Evolutionary conservation across 2,329 filamentous ascomycete species (phyloP), one percentile per base, ranked within the genome.

Genomic region (Chaetomium strumarium): DNA sequence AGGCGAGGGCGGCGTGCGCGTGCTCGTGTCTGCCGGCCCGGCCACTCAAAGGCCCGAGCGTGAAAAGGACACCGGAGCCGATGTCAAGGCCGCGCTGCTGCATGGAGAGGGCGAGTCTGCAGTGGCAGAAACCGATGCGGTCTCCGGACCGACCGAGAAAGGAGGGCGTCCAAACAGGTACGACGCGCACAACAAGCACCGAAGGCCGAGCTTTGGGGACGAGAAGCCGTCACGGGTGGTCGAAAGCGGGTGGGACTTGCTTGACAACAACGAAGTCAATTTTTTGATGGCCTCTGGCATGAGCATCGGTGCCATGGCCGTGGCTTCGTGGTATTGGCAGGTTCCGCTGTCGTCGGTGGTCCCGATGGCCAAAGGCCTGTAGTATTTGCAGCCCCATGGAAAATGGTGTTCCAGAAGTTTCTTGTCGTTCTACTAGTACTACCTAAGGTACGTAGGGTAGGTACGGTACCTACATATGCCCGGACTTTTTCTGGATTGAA

Each of bases 201-300:
- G 77, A 40, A 72, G 69, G 62, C 61, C 76, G 7, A 81, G 74
- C 63, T 78, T 79, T 72, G 70, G 80, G 2, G 72, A 77, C 52
- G 71, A 76, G 51, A 76, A 75, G 62, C 79, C 85, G 55, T 84
- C 83, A 47, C 74, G 86, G 16, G 72, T 83, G 5, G 70, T 85
- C 7, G 82, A 88, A 69, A 86, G 75, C 60, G 90, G 66, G 46
- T 75, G 72, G 80, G 80, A 96, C 66, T 67, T 95, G 56, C 74
- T 99, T 52, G 90, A 95, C 69, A 99, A 99, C 69, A 99, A 99
- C 68, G 87, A 88, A 50, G 90, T 99, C 62, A 99, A 99, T 68
- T 81, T 96, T 53, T 68, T 92, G 52, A 97, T 96, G 92, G 91
- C 92, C 0, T 77, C 81, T 13, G 75, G 76, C 5, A 91, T 95